Conservation (phyloP, 2,329 filamentous ascomycete species). For the Clonostachys rosea region DNA sequence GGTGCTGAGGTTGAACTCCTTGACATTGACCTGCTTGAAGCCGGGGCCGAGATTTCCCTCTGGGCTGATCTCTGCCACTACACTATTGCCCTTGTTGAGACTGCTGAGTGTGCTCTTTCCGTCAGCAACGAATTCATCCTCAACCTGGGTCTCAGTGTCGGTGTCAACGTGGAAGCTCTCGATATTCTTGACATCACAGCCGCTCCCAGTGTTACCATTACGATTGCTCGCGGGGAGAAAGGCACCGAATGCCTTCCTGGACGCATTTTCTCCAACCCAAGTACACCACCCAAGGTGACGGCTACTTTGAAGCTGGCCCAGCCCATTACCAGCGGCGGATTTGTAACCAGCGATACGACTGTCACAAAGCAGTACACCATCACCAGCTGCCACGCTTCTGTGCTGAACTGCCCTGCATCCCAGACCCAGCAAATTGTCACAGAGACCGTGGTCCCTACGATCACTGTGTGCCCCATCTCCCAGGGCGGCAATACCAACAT, state of each 20-base stretch:
- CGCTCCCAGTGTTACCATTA: slow-evolving; percentile 32
- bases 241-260: slow-evolving; percentile 8
- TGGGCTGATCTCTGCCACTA: slow-evolving; percentile 52
- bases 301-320: too few species aligned
- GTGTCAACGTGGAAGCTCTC: slow-evolving; percentile 13
- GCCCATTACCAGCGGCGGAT: slow-evolving; percentile 4
- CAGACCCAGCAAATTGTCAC: slow-evolving; percentile 28
- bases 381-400: slow-evolving; percentile 27
- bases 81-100: slow-evolving; percentile 30
- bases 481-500: not conserved
- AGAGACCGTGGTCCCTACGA: slow-evolving; percentile 10
- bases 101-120: slow-evolving; percentile 25
- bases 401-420: slow-evolving; percentile 30
- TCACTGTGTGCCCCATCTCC: slow-evolving; percentile 10
- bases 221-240: slow-evolving; percentile 16
- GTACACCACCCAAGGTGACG: slow-evolving; percentile 4
- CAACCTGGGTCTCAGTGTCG: slow-evolving; percentile 12
- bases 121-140: slow-evolving; percentile 12
- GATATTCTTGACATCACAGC: slow-evolving; percentile 28
- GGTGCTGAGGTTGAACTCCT: slow-evolving; percentile 20
- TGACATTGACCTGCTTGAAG: slow-evolving; percentile 21
- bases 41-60: slow-evolving; percentile 37
- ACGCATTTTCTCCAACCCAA: slow-evolving; percentile 8
- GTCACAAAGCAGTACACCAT: slow-evolving; percentile 19
- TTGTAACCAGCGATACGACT: slow-evolving; percentile 12